phyloP scores from a whole-genome alignment of 805 yeast species.

The Candida dajiaensis region DNA sequence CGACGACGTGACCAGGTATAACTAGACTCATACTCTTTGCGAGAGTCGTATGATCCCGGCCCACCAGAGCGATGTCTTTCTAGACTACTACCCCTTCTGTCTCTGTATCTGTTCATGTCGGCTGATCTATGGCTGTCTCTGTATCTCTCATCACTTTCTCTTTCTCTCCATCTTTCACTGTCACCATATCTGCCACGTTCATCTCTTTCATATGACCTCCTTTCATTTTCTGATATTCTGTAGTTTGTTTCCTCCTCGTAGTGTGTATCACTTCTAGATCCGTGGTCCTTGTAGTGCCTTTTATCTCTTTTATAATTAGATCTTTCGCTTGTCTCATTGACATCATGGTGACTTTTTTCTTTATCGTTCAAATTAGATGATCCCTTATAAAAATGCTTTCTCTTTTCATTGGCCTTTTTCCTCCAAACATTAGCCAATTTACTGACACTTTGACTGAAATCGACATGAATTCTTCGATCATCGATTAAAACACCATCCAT shows the following conservation, averaged over 20 bases:
- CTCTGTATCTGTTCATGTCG: neutral
- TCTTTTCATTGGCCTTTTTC: constrained; percentile 7
- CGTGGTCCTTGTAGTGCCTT: neutral
- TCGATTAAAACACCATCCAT: constrained; percentile 61
- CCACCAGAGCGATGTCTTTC: neutral
- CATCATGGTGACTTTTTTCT: neutral
- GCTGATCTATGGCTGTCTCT: neutral
- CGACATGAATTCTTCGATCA: constrained; percentile 58
- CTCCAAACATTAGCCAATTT: constrained; percentile 24
- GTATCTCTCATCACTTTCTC: neutral
- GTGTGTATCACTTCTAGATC: neutral
- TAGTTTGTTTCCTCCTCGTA: neutral
- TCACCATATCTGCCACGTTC: neutral
- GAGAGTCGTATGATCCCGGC: neutral
- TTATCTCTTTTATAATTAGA: neutral
- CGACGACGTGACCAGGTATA: neutral
- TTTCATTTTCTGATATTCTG: neutral
- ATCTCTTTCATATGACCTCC: neutral
- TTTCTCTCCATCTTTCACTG: neutral
- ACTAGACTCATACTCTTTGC: neutral
- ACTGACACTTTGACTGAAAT: constrained; percentile 55
- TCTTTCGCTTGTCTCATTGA: neutral
- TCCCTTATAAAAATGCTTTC: neutral
- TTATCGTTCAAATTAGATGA: neutral
- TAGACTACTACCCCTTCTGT: neutral